These are phyloP conservation scores for Toxicodendron radicans DNA, from an alignment of 345 rosid species.

Conservation along the genomic window DNA sequence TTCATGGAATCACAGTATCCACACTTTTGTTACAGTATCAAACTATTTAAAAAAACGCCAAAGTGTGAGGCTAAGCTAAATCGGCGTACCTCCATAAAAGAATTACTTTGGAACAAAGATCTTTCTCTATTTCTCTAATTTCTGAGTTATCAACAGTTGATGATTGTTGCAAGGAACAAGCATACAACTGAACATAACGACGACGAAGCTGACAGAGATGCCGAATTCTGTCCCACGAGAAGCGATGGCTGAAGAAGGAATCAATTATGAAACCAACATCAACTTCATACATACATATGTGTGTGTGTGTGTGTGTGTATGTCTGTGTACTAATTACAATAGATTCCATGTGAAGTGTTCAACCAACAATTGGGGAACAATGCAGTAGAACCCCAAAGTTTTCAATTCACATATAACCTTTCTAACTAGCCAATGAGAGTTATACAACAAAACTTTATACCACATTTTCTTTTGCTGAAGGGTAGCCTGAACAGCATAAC, in stretches of 20 bases:
- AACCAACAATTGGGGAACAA: neutral
- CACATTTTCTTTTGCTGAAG: slow-evolving; percentile 83
- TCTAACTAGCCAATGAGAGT: neutral
- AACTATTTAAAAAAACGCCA: neutral
- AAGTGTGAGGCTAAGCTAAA: slow-evolving; percentile 12
- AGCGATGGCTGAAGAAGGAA: slow-evolving; percentile 60
- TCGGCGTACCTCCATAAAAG: slow-evolving; percentile 84
- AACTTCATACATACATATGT: slow-evolving; percentile 17
- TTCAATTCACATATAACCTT: neutral
- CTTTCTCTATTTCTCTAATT: slow-evolving; percentile 86
- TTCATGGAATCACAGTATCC: neutral
- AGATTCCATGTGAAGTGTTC: neutral
- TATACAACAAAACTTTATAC: slow-evolving; percentile 33
- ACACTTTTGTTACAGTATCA: neutral
- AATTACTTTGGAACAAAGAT: slow-evolving; percentile 93
- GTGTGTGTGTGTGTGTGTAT: neutral
- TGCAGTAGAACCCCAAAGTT: neutral
- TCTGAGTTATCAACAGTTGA: slow-evolving; percentile 47
- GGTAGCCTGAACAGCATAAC: slow-evolving; percentile 84
- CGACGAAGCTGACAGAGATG: slow-evolving; percentile 85
- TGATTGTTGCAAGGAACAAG: slow-evolving; percentile 68
- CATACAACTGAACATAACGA: slow-evolving; percentile 83
- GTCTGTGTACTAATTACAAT: neutral
- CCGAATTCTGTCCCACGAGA: slow-evolving; percentile 88
- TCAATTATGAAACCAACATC: slow-evolving; percentile 23